phyloP scores from a whole-genome alignment of 2,329 filamentous ascomycete species.

The Fusarium sp. region DNA sequence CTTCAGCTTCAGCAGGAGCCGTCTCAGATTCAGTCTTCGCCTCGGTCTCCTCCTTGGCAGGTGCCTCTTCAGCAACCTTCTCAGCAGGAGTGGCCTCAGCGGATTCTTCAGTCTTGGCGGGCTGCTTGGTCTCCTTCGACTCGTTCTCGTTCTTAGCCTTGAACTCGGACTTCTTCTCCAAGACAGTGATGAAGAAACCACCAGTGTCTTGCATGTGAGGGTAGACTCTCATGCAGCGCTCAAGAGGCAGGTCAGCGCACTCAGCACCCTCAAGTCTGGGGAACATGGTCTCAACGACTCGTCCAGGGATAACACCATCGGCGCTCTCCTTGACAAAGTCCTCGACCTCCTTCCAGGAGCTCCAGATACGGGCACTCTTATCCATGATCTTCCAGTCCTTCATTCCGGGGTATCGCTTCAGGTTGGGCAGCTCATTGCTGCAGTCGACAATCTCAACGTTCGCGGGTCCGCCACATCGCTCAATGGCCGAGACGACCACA shows the following conservation, averaged over 20 bases:
- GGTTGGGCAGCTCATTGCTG: constrained; percentile 76
- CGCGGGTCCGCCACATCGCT: constrained; percentile 82
- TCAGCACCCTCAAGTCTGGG: constrained; percentile 64
- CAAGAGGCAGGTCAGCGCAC: constrained; percentile 76
- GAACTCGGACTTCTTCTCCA: constrained; percentile 92
- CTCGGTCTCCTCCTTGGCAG: constrained; percentile 46
- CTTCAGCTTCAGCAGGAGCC: constrained; percentile 35
- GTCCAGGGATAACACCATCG: constrained; percentile 66
- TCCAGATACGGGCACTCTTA: constrained; percentile 81
- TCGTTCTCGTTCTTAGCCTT: constrained; percentile 77
- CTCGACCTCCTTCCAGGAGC: constrained; percentile 83
- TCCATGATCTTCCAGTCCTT: constrained; percentile 92
- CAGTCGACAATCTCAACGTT: constrained; percentile 90
- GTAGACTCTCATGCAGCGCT: constrained; percentile 93
- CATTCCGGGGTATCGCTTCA: constrained; percentile 82
- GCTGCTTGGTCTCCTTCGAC: constrained; percentile 36
- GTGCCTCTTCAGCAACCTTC: constrained; percentile 29
- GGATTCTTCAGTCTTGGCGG: constrained; percentile 26
- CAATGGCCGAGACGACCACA: constrained; percentile 87
- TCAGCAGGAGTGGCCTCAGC: constrained; percentile 21
- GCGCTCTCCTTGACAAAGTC: constrained; percentile 70
- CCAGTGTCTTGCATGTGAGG: constrained; percentile 96
- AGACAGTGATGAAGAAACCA: constrained; percentile 94
- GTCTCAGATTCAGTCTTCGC: constrained; percentile 51
- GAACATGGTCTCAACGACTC: constrained; percentile 86